These are phyloP conservation scores for Zarea fungicola DNA, from an alignment of 2,329 filamentous ascomycete species.

Conservation along the genomic window DNA sequence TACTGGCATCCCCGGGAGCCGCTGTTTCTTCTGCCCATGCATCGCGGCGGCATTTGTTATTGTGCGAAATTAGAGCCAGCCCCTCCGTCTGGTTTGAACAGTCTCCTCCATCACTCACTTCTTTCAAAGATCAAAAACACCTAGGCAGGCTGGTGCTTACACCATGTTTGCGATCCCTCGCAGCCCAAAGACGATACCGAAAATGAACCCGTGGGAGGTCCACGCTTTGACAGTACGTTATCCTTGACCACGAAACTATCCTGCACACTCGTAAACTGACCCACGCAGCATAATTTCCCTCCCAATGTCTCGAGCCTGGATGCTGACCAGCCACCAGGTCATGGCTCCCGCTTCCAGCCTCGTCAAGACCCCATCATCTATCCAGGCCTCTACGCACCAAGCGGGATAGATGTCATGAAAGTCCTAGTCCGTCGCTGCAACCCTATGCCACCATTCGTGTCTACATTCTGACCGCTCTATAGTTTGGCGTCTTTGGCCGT, in stretches of 20 bases:
- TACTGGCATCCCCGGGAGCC: background rate
- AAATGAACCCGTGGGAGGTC: constrained; percentile 24
- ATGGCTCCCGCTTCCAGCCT: constrained; percentile 19
- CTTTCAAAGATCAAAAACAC: background rate
- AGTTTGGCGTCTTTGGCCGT: constrained; percentile 61
- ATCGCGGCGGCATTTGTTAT: background rate
- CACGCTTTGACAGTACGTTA: constrained; percentile 29
- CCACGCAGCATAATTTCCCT: constrained; percentile 18
- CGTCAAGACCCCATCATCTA: constrained; percentile 46
- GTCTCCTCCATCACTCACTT: background rate
- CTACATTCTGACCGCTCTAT: constrained; percentile 11
- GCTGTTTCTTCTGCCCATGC: background rate
- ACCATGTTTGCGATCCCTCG: constrained; percentile 4
- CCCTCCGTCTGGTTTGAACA: background rate
- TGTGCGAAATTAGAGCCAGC: no score
- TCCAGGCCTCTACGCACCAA: constrained; percentile 50
- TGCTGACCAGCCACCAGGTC: background rate
- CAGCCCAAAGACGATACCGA: background rate
- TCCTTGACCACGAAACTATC: background rate
- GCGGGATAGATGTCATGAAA: constrained; percentile 50
- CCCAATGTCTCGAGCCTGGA: background rate
- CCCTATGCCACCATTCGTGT: background rate
- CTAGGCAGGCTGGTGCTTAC: no score
- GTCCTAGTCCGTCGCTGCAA: constrained; percentile 51
- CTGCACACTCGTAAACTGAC: background rate